These are phyloP conservation scores for Glycine soja DNA, from an alignment of 306 rosid genomes.

Conservation along the genomic window DNA sequence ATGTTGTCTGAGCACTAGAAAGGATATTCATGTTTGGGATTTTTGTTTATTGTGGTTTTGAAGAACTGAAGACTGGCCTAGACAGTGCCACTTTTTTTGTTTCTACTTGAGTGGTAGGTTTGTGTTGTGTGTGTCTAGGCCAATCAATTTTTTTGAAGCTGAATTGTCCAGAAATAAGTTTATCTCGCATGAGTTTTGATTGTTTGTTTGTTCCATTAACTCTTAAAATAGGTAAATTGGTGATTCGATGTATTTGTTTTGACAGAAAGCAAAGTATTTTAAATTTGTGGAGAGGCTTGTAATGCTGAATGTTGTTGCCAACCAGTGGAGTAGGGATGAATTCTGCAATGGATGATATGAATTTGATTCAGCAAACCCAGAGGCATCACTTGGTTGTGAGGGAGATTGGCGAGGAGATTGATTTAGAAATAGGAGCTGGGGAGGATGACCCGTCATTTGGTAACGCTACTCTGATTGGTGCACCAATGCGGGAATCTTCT, in stretches of 20 bases:
- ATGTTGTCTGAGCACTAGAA: conserved; percentile 36
- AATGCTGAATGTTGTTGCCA: conserved; percentile 92
- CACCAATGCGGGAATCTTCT: conserved; percentile 78
- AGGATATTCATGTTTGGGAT: conserved; percentile 19
- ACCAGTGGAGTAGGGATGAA: conserved; percentile 78
- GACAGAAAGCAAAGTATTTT: conserved; percentile 44
- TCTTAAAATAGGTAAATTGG: conserved; percentile 5
- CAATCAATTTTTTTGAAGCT: conserved; percentile 37
- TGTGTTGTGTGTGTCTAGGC: conserved; percentile 9
- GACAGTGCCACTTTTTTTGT: conserved; percentile 34
- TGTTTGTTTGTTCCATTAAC: conserved; percentile 29
- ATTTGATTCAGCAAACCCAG: conserved; percentile 93
- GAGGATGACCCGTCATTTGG: conserved; percentile 95
- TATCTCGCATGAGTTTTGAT: conserved; percentile 9
- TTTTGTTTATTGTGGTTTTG: conserved; percentile 39
- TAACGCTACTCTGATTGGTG: conserved; percentile 73
- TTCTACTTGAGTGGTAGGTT: conserved; percentile 38
- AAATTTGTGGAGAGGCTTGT: conserved; percentile 54
- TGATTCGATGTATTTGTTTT: conserved; percentile 29
- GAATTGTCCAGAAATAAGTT: conserved; percentile 16
- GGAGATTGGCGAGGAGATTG: conserved; percentile 94
- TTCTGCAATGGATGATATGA: conserved; percentile 94
- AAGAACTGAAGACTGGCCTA: conserved; percentile 31
- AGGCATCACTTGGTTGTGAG: conserved; percentile 95
- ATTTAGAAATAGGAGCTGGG: conserved; percentile 95